Percentiles rank a stretch among this genome's conserved stretches.
These are phyloP conservation scores for Anthracocystis panici-leucophaei DNA, from an alignment of 1,284 basidiomycete species.

Conservation along the genomic window DNA sequence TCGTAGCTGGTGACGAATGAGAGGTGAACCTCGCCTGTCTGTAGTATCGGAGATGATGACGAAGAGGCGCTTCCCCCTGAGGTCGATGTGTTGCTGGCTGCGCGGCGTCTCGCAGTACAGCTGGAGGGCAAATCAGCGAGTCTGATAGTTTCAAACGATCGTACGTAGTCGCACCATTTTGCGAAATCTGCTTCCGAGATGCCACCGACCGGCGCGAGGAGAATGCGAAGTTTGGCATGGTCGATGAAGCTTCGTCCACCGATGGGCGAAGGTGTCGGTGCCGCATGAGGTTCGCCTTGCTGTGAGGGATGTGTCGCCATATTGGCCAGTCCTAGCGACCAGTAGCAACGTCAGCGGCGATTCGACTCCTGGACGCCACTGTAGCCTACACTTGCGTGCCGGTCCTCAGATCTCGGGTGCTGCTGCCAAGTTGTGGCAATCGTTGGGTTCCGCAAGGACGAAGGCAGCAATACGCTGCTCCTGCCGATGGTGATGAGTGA, in stretches of 20 bases:
- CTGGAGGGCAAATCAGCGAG: slow-evolving; percentile 57
- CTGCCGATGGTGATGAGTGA: slow-evolving; percentile 1
- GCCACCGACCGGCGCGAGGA: slow-evolving; percentile 61
- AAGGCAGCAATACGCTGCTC: background rate
- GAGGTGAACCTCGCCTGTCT: slow-evolving; percentile 65
- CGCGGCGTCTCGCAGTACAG: slow-evolving; percentile 24
- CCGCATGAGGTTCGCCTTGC: slow-evolving; percentile 12
- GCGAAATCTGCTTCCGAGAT: slow-evolving; percentile 61
- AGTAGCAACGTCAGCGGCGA: background rate
- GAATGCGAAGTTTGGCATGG: slow-evolving; percentile 63
- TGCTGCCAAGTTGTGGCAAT: background rate
- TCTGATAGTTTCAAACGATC: slow-evolving; percentile 56
- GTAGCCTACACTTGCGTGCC: background rate
- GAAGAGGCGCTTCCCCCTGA: slow-evolving; percentile 2
- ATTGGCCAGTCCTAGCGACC: background rate
- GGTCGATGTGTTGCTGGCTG: slow-evolving; percentile 6
- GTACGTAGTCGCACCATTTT: slow-evolving; percentile 55
- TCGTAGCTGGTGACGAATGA: slow-evolving; percentile 67
- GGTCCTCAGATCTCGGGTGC: background rate
- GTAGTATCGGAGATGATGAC: slow-evolving; percentile 40
- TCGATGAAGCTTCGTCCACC: slow-evolving; percentile 50
- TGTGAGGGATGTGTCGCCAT: slow-evolving; percentile 12
- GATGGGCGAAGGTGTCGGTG: slow-evolving; percentile 47
- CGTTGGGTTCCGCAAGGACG: background rate
- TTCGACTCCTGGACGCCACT: no score